phyloP scores from a whole-genome alignment of 2,329 filamentous ascomycete genomes.

The Neophaeococcomyces mojaviensis region DNA sequence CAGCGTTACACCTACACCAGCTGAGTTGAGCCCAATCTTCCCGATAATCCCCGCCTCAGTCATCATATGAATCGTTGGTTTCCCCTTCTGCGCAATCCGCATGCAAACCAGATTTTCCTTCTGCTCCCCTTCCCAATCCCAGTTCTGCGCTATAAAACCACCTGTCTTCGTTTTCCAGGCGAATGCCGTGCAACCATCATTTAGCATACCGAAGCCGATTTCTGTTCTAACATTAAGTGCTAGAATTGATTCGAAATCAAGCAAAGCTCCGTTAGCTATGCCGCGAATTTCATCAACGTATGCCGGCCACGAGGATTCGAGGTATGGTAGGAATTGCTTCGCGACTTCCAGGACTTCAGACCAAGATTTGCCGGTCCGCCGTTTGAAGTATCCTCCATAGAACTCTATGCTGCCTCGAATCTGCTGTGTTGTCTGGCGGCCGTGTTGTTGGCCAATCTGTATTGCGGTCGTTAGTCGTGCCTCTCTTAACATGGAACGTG shows the following conservation, averaged over 20 bases:
- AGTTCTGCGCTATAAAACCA: slow-evolving; percentile 48
- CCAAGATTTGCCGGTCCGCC: slow-evolving; percentile 37
- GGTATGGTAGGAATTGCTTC: slow-evolving; percentile 34
- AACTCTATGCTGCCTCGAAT: slow-evolving; percentile 26
- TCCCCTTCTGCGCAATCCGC: slow-evolving; percentile 37
- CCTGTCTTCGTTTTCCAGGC: slow-evolving; percentile 39
- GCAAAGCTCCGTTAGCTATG: slow-evolving; percentile 45
- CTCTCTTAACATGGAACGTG: background rate
- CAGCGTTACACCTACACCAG: slow-evolving; percentile 48
- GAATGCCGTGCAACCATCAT: slow-evolving; percentile 51
- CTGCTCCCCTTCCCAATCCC: slow-evolving; percentile 48
- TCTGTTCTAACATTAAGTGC: slow-evolving; percentile 55
- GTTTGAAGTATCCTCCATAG: slow-evolving; percentile 24
- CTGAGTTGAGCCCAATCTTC: slow-evolving; percentile 51
- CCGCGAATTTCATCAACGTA: slow-evolving; percentile 32
- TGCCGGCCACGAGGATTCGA: slow-evolving; percentile 28
- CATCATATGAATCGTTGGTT: slow-evolving; percentile 47
- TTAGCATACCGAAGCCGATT: slow-evolving; percentile 50
- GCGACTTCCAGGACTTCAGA: slow-evolving; percentile 40
- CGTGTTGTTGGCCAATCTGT: slow-evolving; percentile 28
- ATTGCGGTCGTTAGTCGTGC: background rate
- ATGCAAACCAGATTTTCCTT: slow-evolving; percentile 46
- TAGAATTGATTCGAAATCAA: slow-evolving; percentile 45
- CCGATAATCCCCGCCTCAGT: slow-evolving; percentile 52
- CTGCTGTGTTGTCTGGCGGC: slow-evolving; percentile 22